Percentiles rank a stretch among this genome's conserved stretches.
These are phyloP conservation scores for Mycena galopus DNA, from an alignment of 768 basidiomycete genomes.

Conservation along the genomic window DNA sequence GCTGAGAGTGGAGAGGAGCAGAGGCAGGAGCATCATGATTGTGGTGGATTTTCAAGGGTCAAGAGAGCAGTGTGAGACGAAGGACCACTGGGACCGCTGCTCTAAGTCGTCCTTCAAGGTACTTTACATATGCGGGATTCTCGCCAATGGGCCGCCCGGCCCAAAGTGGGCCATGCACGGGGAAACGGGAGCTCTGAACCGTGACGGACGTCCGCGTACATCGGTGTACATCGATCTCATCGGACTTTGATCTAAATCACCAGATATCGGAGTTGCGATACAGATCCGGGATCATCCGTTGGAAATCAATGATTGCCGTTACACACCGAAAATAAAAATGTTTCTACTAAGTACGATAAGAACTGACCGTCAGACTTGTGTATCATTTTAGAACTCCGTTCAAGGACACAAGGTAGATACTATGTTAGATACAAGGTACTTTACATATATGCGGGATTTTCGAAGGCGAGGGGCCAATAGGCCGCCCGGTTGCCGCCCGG, in stretches of 20 bases:
- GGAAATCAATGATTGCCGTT: conserved; percentile 14
- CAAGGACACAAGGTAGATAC: conserved; percentile 17
- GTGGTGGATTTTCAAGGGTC: conserved; percentile 20
- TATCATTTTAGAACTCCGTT: conserved; percentile 6
- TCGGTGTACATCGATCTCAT: too few species aligned
- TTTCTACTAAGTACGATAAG: too few species aligned
- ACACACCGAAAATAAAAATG: conserved; percentile 18
- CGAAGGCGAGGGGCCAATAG: conserved; percentile 17
- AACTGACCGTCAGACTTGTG: too few species aligned
- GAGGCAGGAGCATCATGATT: conserved; percentile 26
- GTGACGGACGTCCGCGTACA: too few species aligned
- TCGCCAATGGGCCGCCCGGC: not conserved
- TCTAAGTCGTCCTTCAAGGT: conserved; percentile 17
- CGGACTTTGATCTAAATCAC: too few species aligned
- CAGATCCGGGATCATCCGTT: conserved; percentile 5
- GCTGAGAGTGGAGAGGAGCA: conserved; percentile 27
- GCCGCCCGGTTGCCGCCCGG: too few species aligned
- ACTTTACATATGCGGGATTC: conserved; percentile 12
- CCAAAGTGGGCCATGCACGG: too few species aligned
- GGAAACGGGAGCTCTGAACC: too few species aligned
- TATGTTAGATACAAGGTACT: conserved; percentile 9
- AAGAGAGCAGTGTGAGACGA: conserved; percentile 13
- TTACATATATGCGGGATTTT: conserved; percentile 16
- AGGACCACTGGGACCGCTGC: conserved; percentile 12
- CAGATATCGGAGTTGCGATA: not conserved